phyloP scores from a whole-genome alignment of 352 stramenopile genomes.

The Globisporangium splendens region DNA sequence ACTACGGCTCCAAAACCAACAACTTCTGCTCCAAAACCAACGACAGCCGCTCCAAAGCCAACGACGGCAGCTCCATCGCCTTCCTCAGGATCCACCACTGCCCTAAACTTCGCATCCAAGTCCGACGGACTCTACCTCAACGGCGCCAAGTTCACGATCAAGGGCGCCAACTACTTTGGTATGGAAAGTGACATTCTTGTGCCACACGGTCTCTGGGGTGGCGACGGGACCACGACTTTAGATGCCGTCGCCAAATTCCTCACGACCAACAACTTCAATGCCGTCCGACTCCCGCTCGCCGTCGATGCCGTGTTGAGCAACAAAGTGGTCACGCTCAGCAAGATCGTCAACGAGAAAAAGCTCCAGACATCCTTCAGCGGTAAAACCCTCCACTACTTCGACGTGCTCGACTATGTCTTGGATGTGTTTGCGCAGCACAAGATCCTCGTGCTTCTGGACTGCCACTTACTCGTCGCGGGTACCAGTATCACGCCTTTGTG shows the following conservation, averaged over 20 bases:
- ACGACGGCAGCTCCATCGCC: no score
- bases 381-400: constrained; percentile 13
- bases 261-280: constrained; percentile 40
- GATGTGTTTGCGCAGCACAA: constrained; percentile 11
- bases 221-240: constrained; percentile 42
- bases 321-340: constrained; percentile 21
- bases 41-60: no score
- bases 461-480: constrained; percentile 9
- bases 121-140: constrained; percentile 31
- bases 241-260: constrained; percentile 32
- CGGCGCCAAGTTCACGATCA: constrained; percentile 36
- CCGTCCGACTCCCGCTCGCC: constrained; percentile 46
- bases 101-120: no score
- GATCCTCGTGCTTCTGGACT: constrained; percentile 13
- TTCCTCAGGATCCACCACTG: no score
- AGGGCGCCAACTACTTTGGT: constrained; percentile 58
- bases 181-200: constrained; percentile 61
- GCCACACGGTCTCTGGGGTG: constrained; percentile 60
- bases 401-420: constrained; percentile 16
- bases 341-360: constrained; percentile 2
- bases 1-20: no score
- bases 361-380: constrained; percentile 3
- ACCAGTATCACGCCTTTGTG: constrained; percentile 8
- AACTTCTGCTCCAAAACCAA: no score
- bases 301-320: constrained; percentile 41